These are phyloP conservation scores for Streptanthus diversifolius DNA, from an alignment of 345 rosid genomes.

Conservation along the genomic window DNA sequence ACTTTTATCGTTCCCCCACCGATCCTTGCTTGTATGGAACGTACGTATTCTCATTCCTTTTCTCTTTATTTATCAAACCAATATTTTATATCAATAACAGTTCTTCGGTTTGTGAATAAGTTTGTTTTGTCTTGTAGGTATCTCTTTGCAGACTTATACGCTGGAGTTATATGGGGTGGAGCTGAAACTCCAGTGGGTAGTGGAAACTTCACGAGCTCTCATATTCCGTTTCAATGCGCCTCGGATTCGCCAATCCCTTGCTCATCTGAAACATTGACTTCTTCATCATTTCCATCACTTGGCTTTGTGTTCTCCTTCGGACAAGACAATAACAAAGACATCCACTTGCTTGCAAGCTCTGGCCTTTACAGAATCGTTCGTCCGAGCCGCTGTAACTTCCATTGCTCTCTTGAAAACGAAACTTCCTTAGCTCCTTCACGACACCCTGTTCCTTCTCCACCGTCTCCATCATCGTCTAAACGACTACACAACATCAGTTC, in stretches of 20 bases:
- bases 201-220: constrained; percentile 60
- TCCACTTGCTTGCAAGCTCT: constrained; percentile 51
- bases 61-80: not conserved
- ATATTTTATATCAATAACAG: not conserved
- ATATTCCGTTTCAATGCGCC: constrained; percentile 60
- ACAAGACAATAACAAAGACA: constrained; percentile 70
- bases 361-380: constrained; percentile 78
- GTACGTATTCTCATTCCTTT: constrained; percentile 18
- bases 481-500: not conserved
- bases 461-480: constrained; percentile 33
- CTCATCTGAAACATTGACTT: constrained; percentile 35
- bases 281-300: constrained; percentile 43
- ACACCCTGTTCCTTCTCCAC: constrained; percentile 41
- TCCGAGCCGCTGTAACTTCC: constrained; percentile 76
- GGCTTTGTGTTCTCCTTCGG: constrained; percentile 77
- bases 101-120: not conserved
- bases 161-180: constrained; percentile 43
- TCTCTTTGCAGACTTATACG: constrained; percentile 47
- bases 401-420: constrained; percentile 62
- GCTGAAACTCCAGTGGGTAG: constrained; percentile 46
- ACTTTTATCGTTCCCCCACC: constrained; percentile 43
- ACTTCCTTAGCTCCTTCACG: constrained; percentile 34
- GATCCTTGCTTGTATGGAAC: constrained; percentile 57
- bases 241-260: constrained; percentile 62
- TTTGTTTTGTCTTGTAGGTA: constrained; percentile 36